phyloP scores from a whole-genome alignment of 768 basidiomycete species.

The Sarcomyxa edulis region DNA sequence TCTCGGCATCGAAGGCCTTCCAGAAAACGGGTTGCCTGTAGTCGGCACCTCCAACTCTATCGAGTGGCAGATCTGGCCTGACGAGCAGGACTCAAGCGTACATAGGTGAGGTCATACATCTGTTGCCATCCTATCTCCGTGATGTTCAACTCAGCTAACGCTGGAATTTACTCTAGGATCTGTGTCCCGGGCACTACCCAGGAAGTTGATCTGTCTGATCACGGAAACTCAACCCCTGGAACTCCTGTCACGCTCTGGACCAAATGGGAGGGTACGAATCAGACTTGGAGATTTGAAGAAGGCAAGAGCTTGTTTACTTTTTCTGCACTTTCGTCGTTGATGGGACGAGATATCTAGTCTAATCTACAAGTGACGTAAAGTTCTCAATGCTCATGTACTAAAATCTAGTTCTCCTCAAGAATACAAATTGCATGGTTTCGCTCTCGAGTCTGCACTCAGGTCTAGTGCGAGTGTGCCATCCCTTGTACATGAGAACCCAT shows the following conservation, averaged over 20 bases:
- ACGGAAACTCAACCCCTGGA: slow-evolving; percentile 36
- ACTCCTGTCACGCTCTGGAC: slow-evolving; percentile 36
- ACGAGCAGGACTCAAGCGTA: slow-evolving; percentile 18
- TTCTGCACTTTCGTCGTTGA: not conserved
- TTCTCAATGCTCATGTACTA: too few relatives aligned
- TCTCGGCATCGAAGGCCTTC: slow-evolving; percentile 20
- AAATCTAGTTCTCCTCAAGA: too few relatives aligned
- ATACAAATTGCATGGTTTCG: too few relatives aligned
- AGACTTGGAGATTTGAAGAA: slow-evolving; percentile 33
- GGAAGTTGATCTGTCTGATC: slow-evolving; percentile 36
- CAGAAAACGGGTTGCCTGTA: slow-evolving; percentile 23
- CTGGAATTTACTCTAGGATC: too few relatives aligned
- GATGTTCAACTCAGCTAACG: not conserved
- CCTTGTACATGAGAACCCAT: too few relatives aligned
- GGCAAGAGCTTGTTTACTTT: slow-evolving; percentile 7
- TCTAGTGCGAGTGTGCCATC: too few relatives aligned
- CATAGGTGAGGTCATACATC: slow-evolving; percentile 19
- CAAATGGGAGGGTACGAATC: slow-evolving; percentile 33
- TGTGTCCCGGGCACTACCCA: slow-evolving; percentile 26
- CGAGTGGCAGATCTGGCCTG: slow-evolving; percentile 32
- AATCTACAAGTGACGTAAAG: too few relatives aligned
- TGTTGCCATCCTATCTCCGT: too few relatives aligned
- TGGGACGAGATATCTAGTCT: not conserved
- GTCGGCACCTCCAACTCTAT: slow-evolving; percentile 19
- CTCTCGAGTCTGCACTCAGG: too few relatives aligned